Evolutionary conservation across 768 basidiomycete genomes (phyloP), one percentile per base, ranked within the genome.

Genomic region (Tulasnella sp.): DNA sequence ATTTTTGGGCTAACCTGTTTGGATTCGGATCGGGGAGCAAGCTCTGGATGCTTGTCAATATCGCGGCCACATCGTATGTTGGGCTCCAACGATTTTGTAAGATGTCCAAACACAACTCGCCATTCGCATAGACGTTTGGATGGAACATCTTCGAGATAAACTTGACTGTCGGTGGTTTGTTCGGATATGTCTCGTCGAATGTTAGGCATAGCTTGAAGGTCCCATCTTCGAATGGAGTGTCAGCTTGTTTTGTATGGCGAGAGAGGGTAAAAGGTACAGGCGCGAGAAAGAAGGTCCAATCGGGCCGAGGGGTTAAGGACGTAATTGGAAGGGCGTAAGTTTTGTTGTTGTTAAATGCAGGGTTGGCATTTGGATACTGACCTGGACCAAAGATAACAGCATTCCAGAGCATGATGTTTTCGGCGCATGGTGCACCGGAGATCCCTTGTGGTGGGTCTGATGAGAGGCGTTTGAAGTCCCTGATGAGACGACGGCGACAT

Each of bases 401-500:
- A 67, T 99, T 99, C 96, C 96, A 99, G 15, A 97, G 78, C 92
- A 98, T 96, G 71, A 99, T 96, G 70, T 98, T 98, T 70, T 98
- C 96, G 2, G 91, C 85, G 68, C 91, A 92, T 68, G 96, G 94
- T 67, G 91, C 93, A 12, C 94, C 96, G 3, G 91, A 93, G 65
- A 99, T 92, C 4, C 96, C 96, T 54, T 87, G 85, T 0, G 96
- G 96, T 3, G 94, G 93, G 68, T 98, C 96, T 22, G 84, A 84
- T 48, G 91, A 90, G 45, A 99, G 80, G 24, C 91, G 80, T 74
- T 96, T 98, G 74, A 99, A 98, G 73, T 99, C 96, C 60, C 96
- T 86, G 63, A 99, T 94, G 63, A 99, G 87, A 57, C 94, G 89
- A 68, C 94, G 81, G 67, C 85, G 85, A 72, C 92, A 94, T 64